Percentiles rank a stretch among this genome's conserved stretches.
phyloP scores from a whole-genome alignment of 1,284 basidiomycete species.

The Taiwanofungus camphoratus region DNA sequence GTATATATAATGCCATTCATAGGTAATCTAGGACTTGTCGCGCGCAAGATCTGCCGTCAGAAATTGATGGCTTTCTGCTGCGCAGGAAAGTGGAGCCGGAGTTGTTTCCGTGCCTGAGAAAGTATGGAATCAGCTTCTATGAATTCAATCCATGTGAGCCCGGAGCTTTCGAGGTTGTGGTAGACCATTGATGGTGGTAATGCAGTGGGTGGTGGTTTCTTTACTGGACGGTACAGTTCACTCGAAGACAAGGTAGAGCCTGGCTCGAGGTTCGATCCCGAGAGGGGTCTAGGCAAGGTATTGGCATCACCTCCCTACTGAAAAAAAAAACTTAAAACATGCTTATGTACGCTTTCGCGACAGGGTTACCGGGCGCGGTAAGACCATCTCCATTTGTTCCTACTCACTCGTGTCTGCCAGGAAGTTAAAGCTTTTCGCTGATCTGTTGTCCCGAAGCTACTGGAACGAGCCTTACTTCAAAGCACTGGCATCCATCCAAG shows the following conservation, averaged over 20 bases:
- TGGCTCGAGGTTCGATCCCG: constrained; percentile 36
- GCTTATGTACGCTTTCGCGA: constrained; percentile 13
- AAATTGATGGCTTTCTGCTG: neutral
- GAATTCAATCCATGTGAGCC: constrained; percentile 45
- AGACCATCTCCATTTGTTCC: too few relatives aligned
- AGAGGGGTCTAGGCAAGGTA: constrained; percentile 27
- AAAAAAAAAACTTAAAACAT: too few relatives aligned
- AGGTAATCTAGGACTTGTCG: constrained; percentile 18
- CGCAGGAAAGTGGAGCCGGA: constrained; percentile 46
- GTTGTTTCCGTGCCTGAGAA: constrained; percentile 58
- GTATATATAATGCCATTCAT: constrained; percentile 52
- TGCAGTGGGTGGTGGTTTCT: constrained; percentile 35
- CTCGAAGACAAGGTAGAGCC: constrained; percentile 27
- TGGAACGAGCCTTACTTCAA: constrained; percentile 48
- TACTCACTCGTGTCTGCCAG: too few relatives aligned
- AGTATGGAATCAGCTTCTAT: constrained; percentile 57
- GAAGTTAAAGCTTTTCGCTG: too few relatives aligned
- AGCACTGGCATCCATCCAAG: constrained; percentile 35
- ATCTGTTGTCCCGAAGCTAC: too few relatives aligned
- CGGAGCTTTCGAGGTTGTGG: too few relatives aligned
- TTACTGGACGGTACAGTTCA: constrained; percentile 31
- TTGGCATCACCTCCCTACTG: constrained; percentile 1
- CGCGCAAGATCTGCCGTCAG: neutral
- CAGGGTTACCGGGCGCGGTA: constrained; percentile 25
- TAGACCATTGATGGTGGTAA: constrained; percentile 17